Conservation (phyloP, 768 basidiomycete genomes). For the Pisolithus marmoratus region DNA sequence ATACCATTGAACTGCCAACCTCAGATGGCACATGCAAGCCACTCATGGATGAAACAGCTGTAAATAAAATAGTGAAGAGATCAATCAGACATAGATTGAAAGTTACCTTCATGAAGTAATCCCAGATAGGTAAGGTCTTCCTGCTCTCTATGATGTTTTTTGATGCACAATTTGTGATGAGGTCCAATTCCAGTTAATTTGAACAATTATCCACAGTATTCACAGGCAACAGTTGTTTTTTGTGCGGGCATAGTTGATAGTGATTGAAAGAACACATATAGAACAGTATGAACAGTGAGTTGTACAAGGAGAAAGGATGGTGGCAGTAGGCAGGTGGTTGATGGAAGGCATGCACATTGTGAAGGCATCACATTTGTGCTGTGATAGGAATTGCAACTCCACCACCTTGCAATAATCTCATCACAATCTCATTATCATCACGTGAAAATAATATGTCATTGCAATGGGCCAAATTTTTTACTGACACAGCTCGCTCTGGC, state of each 20-base stretch:
- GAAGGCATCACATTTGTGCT: neutral
- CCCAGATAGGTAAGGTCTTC: neutral
- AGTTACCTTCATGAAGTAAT: neutral
- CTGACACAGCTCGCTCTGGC: too few relatives aligned
- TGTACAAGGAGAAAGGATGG: too few relatives aligned
- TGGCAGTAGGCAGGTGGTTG: too few relatives aligned
- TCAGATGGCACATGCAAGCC: too few relatives aligned
- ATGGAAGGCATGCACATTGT: neutral
- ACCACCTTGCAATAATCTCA: neutral
- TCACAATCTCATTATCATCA: neutral
- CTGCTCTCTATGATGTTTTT: neutral
- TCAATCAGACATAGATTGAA: neutral
- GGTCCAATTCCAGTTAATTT: neutral
- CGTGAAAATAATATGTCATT: neutral
- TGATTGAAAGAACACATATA: neutral
- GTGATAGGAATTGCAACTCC: neutral
- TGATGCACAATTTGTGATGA: neutral
- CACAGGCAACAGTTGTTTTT: neutral
- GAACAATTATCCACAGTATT: neutral
- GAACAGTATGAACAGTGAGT: too few relatives aligned
- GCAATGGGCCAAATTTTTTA: neutral
- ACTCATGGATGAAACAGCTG: too few relatives aligned
- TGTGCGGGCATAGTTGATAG: neutral
- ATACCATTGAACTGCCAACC: too few relatives aligned
- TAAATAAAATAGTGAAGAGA: neutral